Evolutionary conservation across 768 basidiomycete genomes (phyloP), one percentile per base, ranked within the genome.

Genomic region (Termitomyces sp.): DNA sequence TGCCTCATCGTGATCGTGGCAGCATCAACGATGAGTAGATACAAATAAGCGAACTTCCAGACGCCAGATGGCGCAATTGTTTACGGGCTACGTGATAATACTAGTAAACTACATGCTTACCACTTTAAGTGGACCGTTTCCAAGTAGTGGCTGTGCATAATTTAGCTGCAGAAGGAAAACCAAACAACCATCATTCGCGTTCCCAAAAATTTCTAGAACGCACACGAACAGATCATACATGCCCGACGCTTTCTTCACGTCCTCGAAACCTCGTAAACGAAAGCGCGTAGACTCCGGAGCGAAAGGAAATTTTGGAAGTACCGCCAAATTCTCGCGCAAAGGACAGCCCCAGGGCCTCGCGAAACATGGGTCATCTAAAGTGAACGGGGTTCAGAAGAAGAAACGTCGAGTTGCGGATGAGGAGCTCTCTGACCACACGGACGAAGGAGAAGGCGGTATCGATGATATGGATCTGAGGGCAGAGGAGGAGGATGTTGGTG

Each of bases 231-330:
- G 10, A 36, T 50, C 28, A 41, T 30, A 30, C 44, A 93, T 94
- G 91, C 87, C 89, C 35, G 91, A 93, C 79, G 74, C 88, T 13
- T 95, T 95, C 77, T 94, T 95, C 75, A 76, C 85, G 33, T 77
- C 77, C 16, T 72, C 74, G 52, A 87, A 84, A 70, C 74, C 73
- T 61, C 79, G 81, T 52, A 91, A 89, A 69, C 81, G 86, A 61
- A 88, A 85, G 68, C 83, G 85, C 30, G 57, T 76, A 14, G 71
- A 76, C 12, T 67, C 66, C 3, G 67, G 69, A 14, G 67, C 75
- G 7, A 68, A 65, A 46, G 64, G 65, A 3, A 60, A 66, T 30
- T 65, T 71, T 3, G 68, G 66, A 0, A 55, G 54, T 33, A 46
- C 13, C 40, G 56, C 55, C 61, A 72, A 72, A 63, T 70, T 66